Conservation (phyloP, 2,329 filamentous ascomycete species). For the Neonectria neomacrospora region DNA sequence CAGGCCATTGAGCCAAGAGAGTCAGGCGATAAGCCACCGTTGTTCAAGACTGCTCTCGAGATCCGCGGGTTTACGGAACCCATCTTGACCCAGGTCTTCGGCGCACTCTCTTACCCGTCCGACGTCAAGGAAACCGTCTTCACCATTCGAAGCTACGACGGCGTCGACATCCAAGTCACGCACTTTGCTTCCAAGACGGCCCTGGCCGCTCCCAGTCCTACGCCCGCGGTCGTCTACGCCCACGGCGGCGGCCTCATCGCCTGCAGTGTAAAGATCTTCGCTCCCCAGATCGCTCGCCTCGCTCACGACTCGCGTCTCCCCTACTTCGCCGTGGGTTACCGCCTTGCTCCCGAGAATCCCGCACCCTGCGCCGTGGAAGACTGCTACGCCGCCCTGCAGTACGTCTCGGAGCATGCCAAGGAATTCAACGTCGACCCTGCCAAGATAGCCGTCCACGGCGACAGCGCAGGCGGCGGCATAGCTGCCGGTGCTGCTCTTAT, state of each 20-base stretch:
- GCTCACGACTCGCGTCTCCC: constrained; percentile 46
- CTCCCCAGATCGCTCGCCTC: constrained; percentile 38
- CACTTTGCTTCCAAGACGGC: constrained; percentile 26
- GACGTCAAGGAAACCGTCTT: constrained; percentile 27
- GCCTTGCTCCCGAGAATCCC: constrained; percentile 55
- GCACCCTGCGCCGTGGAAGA: constrained; percentile 52
- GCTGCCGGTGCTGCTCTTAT: constrained; percentile 52
- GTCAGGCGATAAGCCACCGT: constrained; percentile 6
- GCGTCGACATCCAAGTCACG: constrained; percentile 28
- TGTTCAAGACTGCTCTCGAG: constrained; percentile 17
- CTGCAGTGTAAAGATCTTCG: constrained; percentile 43
- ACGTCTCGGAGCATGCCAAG: constrained; percentile 38
- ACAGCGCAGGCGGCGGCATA: constrained; percentile 40
- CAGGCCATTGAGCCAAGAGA: background rate
- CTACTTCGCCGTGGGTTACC: constrained; percentile 54
- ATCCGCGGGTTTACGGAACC: constrained; percentile 17
- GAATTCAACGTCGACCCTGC: constrained; percentile 36
- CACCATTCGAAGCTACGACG: constrained; percentile 32
- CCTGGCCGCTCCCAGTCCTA: background rate
- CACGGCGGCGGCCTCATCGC: constrained; percentile 57
- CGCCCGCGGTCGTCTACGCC: constrained; percentile 49
- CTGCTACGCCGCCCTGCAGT: constrained; percentile 46
- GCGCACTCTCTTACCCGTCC: background rate
- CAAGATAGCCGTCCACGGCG: constrained; percentile 36
- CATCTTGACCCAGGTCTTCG: constrained; percentile 9